These are phyloP conservation scores for Lactifluus hygrophoroides DNA, from an alignment of 768 basidiomycete species.

Conservation along the genomic window DNA sequence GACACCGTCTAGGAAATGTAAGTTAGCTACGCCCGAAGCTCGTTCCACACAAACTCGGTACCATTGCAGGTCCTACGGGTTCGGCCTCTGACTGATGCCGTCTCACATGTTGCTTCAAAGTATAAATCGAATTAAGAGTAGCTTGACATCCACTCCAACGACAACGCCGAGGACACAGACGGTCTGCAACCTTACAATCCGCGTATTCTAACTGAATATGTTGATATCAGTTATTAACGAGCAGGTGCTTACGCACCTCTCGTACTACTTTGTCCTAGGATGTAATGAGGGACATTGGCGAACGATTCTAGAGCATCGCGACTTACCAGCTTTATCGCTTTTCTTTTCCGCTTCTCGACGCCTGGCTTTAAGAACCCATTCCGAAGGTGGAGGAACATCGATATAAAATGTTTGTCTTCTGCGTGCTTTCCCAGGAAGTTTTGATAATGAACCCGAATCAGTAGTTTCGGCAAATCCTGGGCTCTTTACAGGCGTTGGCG, in stretches of 20 bases:
- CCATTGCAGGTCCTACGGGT: conserved; percentile 11
- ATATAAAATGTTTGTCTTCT: conserved; percentile 7
- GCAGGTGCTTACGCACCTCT: conserved; percentile 12
- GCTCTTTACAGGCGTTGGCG: not conserved
- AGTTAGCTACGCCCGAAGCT: not conserved
- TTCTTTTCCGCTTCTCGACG: conserved; percentile 6
- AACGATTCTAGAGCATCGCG: not conserved
- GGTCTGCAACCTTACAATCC: conserved; percentile 9
- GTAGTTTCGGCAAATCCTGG: not conserved
- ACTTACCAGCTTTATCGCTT: not conserved
- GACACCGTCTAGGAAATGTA: conserved; percentile 13
- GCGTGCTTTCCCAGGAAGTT: not conserved
- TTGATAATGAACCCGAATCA: not conserved
- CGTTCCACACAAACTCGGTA: not conserved
- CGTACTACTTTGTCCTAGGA: not conserved
- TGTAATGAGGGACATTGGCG: not conserved
- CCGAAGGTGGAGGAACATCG: conserved; percentile 1
- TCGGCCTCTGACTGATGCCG: conserved; percentile 13
- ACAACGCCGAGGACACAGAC: conserved; percentile 14
- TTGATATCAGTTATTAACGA: conserved; percentile 2
- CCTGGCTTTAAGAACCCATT: conserved; percentile 13
- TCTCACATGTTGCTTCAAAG: conserved; percentile 18
- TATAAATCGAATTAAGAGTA: conserved; percentile 16
- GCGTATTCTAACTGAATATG: conserved; percentile 13
- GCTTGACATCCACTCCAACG: conserved; percentile 16